Evolutionary conservation across 164 flowering plant genomes (phyloP).

Genomic region (Piper betle): DNA sequence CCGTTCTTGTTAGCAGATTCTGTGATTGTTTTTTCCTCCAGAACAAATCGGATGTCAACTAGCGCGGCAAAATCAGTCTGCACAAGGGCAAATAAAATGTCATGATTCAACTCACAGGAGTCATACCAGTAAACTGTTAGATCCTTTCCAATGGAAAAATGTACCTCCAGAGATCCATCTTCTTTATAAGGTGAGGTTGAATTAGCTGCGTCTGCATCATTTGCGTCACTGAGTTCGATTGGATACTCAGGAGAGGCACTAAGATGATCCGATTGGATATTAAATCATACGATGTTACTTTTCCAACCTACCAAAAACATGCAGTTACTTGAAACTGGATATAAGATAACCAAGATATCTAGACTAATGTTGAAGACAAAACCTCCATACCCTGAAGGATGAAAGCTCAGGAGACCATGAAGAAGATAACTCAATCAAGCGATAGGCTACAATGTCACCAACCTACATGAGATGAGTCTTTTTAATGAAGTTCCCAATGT

Average conservation of each 20-base stretch:
- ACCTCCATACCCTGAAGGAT: slow-evolving; percentile 49
- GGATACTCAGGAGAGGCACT: slow-evolving; percentile 57
- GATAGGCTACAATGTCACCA: slow-evolving; percentile 83
- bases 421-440: slow-evolving; percentile 77
- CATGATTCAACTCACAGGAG: not conserved
- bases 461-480: slow-evolving; percentile 30
- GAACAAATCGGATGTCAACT: slow-evolving; percentile 47
- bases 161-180: slow-evolving; percentile 91
- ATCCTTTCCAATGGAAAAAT: not conserved
- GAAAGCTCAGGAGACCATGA: slow-evolving; percentile 86
- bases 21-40: slow-evolving; percentile 15
- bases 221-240: slow-evolving; percentile 20
- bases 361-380: not conserved
- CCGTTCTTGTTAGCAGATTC: slow-evolving; percentile 7
- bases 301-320: slow-evolving; percentile 53
- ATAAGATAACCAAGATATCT: not conserved
- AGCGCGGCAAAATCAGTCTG: slow-evolving; percentile 70
- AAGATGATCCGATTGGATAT: slow-evolving; percentile 33
- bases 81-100: not conserved
- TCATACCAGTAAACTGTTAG: not conserved
- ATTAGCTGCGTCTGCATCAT: slow-evolving; percentile 31
- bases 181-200: slow-evolving; percentile 43
- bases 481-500: not conserved
- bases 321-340: not conserved
- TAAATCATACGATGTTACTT: slow-evolving; percentile 32